Evolutionary conservation across 108 stramenopile species (phyloP), one percentile per base, ranked within the genome.

Genomic region (Fistulifera pelliculosa): DNA sequence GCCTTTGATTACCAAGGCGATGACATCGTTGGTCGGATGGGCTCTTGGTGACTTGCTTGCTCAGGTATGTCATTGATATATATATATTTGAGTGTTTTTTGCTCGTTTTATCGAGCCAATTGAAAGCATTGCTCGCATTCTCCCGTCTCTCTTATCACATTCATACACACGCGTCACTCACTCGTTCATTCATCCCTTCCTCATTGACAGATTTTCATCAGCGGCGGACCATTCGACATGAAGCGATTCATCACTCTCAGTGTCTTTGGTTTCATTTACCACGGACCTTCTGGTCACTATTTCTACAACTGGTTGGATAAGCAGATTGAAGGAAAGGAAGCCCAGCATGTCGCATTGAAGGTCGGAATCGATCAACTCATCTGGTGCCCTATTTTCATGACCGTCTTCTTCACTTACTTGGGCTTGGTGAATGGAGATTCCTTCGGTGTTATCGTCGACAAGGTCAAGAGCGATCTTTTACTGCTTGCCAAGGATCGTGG

Each of bases 271-370:
- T 82, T 94, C 71, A 74, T 96, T 44, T 94, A 95, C 78, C 96
- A 98, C 80, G 96, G 96, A 41, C 95, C 96, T 38, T 93, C 94
- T 47, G 96, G 96, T 49, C 96, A 98, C 76, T 98, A 80, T 79
- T 98, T 96, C 75, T 98, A 98, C 93, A 93, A 94, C 77, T 94
- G 90, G 83, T 77, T 98, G 35, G 96, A 98, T 59, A 47, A 58
- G 40, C 76, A 90, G 62, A 70, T 98, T 58, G 68, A 77, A 25
- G 95, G 95, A 65, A 95, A 89, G 24, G 80, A 75, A 27, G 81
- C 66, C 43, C 52, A 64, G 55, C 61, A 76, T 24, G 91, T 93
- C 56, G 85, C 83, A 49, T 47, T 70, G 41, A 98, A 98, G 88
- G 94, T 97, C 50, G 90, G 79, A 54, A 89, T 97, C 73, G 96